These are phyloP conservation scores for Neurospora sp. DNA, from an alignment of 495 filamentous ascomycete genomes.

Conservation along the genomic window DNA sequence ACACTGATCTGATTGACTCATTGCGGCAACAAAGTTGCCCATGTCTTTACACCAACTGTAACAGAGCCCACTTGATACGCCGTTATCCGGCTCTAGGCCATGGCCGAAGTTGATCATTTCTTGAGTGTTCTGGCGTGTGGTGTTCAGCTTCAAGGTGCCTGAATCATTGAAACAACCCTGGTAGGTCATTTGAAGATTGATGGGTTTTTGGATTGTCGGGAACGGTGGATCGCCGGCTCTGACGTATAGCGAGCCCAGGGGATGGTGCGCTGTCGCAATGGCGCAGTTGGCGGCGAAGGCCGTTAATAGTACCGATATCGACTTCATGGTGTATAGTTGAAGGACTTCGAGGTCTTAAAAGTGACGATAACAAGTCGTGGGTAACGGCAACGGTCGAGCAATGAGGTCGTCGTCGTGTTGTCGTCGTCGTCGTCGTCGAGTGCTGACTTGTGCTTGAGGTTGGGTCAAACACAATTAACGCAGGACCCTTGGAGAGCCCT, in stretches of 20 bases:
- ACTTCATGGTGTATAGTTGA: conserved; percentile 17
- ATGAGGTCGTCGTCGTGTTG: neutral
- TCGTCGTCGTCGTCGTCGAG: neutral
- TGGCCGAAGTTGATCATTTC: neutral
- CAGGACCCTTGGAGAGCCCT: neutral
- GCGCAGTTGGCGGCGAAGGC: conserved; percentile 8
- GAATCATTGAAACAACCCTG: conserved; percentile 25
- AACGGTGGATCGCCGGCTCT: neutral
- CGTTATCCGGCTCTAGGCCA: neutral
- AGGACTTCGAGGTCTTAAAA: neutral
- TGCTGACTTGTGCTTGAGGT: neutral
- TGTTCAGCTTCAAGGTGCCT: conserved; percentile 13
- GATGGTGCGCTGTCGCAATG: neutral
- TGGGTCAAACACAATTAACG: neutral
- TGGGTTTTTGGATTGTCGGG: neutral
- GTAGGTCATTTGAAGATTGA: neutral
- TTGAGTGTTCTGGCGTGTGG: conserved; percentile 7
- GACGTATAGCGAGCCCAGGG: neutral
- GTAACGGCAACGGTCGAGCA: neutral
- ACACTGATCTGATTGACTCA: conserved; percentile 33
- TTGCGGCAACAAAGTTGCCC: conserved; percentile 11
- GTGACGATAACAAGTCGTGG: neutral
- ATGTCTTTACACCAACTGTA: neutral
- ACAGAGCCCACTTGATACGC: conserved; percentile 3
- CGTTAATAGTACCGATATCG: conserved; percentile 7